These are phyloP conservation scores for Trichocomaceae sp. DNA, from an alignment of 2,329 filamentous ascomycete genomes.

Conservation along the genomic window DNA sequence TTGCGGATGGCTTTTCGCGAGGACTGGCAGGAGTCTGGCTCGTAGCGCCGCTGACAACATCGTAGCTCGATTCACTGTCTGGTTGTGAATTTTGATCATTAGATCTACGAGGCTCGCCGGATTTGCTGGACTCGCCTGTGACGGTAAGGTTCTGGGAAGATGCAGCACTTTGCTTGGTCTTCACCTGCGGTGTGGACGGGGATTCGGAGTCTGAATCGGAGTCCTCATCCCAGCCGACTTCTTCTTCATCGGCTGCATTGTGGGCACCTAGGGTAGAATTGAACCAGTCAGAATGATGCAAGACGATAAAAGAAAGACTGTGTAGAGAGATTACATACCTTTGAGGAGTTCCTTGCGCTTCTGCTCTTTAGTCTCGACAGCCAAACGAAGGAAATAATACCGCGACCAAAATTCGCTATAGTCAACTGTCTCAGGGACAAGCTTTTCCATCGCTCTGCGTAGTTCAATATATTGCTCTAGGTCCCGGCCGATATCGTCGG, in stretches of 20 bases:
- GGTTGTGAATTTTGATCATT: conserved; percentile 85
- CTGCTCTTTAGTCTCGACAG: conserved; percentile 88
- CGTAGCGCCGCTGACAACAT: conserved; percentile 75
- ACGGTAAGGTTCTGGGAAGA: conserved; percentile 26
- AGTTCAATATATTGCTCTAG: conserved; percentile 82
- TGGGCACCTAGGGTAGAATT: conserved; percentile 1
- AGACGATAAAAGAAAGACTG: conserved; percentile 7
- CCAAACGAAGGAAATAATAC: conserved; percentile 90
- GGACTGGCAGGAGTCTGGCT: conserved; percentile 69
- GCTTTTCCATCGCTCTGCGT: conserved; percentile 81
- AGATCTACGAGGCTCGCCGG: conserved; percentile 61
- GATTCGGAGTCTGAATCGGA: conserved; percentile 51
- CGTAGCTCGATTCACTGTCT: conserved; percentile 93
- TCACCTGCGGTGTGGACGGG: conserved; percentile 37
- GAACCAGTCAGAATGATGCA: neutral
- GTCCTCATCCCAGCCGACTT: conserved; percentile 65
- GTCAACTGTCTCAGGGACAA: conserved; percentile 87
- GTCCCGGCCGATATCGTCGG: conserved; percentile 72
- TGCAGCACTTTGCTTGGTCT: conserved; percentile 30
- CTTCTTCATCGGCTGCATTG: conserved; percentile 61
- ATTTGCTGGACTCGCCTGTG: conserved; percentile 44
- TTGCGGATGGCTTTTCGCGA: conserved; percentile 39
- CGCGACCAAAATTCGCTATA: conserved; percentile 88
- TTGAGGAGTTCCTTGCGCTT: conserved; percentile 83
- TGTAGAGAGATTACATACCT: conserved; percentile 48